Conservation (phyloP, 2,329 filamentous ascomycete genomes). For the Neurospora sp. region DNA sequence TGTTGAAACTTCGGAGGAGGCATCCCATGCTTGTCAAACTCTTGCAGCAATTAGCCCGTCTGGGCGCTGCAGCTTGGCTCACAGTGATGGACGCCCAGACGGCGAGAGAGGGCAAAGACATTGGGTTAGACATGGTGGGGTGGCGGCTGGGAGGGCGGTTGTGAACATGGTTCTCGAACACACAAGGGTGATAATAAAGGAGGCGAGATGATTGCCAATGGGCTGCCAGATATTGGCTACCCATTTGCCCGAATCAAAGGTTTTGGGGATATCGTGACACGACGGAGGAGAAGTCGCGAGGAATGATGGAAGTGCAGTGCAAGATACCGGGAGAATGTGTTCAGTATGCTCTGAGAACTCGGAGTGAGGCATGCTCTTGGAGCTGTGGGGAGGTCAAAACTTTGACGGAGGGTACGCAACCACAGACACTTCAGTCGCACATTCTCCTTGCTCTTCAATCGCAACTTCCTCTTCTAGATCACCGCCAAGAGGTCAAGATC, state of each 20-base stretch:
- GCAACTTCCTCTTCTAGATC: not conserved
- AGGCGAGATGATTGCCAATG: not conserved
- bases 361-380: not conserved
- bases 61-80: not conserved
- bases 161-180: not conserved
- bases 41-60: not conserved
- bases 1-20: not conserved
- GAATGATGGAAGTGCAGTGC: not conserved
- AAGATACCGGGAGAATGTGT: not conserved
- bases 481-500: not conserved
- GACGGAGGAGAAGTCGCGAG: not conserved
- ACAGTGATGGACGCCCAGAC: not conserved
- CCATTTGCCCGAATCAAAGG: not conserved
- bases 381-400: not conserved
- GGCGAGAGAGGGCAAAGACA: not conserved
- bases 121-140: not conserved
- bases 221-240: not conserved
- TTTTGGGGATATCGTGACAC: not conserved
- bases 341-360: not conserved
- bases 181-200: not conserved
- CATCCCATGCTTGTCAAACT: not conserved
- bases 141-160: not conserved
- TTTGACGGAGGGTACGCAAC: not conserved
- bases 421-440: not conserved
- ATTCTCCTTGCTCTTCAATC: not conserved